phyloP scores from a whole-genome alignment of 371 early-diverging fungal species.

The Mortierella sp. region DNA sequence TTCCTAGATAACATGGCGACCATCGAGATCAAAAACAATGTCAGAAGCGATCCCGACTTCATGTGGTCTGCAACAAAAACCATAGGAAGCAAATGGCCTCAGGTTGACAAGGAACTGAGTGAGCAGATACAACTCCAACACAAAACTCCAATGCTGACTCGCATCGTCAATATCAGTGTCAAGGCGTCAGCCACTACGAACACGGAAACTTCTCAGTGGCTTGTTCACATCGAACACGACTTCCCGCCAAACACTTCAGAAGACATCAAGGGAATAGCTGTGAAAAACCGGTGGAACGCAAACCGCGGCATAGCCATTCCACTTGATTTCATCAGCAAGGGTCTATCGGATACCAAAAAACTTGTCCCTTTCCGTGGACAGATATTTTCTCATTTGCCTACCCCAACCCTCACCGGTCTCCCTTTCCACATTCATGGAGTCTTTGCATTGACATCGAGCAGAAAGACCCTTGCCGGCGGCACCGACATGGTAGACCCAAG shows the following conservation, averaged over 20 bases:
- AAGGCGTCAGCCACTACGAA: not conserved
- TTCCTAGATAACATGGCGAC: conserved; percentile 35
- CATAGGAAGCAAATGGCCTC: not conserved
- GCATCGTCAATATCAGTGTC: not conserved
- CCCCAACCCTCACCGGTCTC: conserved; percentile 19
- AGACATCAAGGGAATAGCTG: not conserved
- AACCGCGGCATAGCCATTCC: conserved; percentile 23
- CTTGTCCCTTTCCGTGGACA: conserved; percentile 4
- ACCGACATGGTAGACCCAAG: not conserved
- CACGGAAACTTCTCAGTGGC: conserved; percentile 6
- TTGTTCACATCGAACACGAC: conserved; percentile 3
- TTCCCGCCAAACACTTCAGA: not conserved
- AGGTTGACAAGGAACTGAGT: not conserved
- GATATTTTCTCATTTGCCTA: conserved; percentile 45
- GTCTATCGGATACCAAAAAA: not conserved
- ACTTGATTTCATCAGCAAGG: not conserved
- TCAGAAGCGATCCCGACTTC: not conserved
- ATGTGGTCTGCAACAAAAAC: conserved; percentile 1
- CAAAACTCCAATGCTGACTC: not conserved
- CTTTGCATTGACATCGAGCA: conserved; percentile 43
- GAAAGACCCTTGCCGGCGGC: conserved; percentile 27
- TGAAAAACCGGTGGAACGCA: conserved; percentile 10
- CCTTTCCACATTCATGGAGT: conserved; percentile 53
- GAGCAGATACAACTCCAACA: too few species aligned
- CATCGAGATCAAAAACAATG: conserved; percentile 19